phyloP scores from a whole-genome alignment of 768 basidiomycete genomes.

The Naganishia vaughanmartiniae region DNA sequence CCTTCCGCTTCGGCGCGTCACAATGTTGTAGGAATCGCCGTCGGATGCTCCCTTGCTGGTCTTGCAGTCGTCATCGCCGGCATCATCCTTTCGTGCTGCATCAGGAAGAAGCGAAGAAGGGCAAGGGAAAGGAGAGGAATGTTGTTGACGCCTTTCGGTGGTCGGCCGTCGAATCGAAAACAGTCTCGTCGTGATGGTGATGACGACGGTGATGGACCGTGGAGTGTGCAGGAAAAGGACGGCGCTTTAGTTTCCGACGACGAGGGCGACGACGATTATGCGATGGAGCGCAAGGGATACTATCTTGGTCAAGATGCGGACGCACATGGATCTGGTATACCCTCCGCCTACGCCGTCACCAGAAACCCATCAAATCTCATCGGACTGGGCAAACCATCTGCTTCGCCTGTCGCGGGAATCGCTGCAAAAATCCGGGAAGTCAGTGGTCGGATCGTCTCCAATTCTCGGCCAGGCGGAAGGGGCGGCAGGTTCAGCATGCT shows the following conservation, averaged over 20 bases:
- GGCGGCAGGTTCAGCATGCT: slow-evolving; percentile 43
- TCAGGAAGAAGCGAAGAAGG: not conserved
- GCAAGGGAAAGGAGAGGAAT: not conserved
- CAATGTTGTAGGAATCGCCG: not conserved
- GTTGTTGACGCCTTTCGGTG: slow-evolving; percentile 14
- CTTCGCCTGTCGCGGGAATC: slow-evolving; percentile 53
- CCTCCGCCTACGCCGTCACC: not conserved
- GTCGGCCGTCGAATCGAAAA: slow-evolving; percentile 2
- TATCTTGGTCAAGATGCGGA: not conserved
- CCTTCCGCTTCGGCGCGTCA: not conserved
- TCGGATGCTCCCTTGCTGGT: not conserved
- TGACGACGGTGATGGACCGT: slow-evolving; percentile 22
- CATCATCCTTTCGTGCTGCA: not conserved
- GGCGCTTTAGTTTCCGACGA: not conserved
- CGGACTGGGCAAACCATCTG: slow-evolving; percentile 61
- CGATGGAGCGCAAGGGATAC: not conserved
- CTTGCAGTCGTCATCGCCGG: not conserved
- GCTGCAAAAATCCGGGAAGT: slow-evolving; percentile 19
- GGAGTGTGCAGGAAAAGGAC: slow-evolving; percentile 28
- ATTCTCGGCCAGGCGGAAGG: slow-evolving; percentile 30
- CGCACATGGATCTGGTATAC: not conserved
- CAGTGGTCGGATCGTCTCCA: slow-evolving; percentile 6
- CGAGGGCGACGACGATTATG: not conserved
- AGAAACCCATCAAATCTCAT: slow-evolving; percentile 37
- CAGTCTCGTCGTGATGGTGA: not conserved